Evolutionary conservation across 1,284 basidiomycete species (phyloP).

Genomic region (Phellopilus nigrolimitatus): DNA sequence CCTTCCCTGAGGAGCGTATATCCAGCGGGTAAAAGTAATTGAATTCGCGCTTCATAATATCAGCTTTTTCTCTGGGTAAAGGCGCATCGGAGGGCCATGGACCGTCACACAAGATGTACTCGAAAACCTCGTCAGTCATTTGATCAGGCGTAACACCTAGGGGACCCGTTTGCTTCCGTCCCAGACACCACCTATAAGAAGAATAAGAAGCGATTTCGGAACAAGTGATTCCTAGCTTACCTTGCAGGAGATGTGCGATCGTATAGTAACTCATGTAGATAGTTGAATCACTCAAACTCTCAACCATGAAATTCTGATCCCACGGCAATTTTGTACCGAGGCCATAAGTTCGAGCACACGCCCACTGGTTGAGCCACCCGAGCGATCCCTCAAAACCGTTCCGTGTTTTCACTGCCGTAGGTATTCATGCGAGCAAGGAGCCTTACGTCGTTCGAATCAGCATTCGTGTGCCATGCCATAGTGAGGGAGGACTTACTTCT

Average conservation of each 20-base stretch:
- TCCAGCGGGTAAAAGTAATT: conserved; percentile 99
- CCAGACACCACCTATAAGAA: conserved; percentile 53
- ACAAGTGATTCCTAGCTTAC: conserved; percentile 36
- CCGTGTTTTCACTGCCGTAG: conserved; percentile 84
- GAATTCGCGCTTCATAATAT: conserved; percentile 87
- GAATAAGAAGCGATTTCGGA: conserved; percentile 20
- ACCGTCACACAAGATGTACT: conserved; percentile 83
- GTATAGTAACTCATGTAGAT: conserved; percentile 99
- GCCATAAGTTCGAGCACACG: conserved; percentile 95
- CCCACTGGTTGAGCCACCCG: conserved; percentile 98
- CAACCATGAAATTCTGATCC: conserved; percentile 96
- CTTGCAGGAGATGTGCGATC: conserved; percentile 84
- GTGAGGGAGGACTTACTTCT: conserved; percentile 53
- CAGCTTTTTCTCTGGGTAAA: conserved; percentile 73
- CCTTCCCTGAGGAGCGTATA: conserved; percentile 98
- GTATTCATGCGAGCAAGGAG: conserved; percentile 86
- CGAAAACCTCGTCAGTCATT: conserved; percentile 98
- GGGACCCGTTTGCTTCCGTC: conserved; percentile 80
- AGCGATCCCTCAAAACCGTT: conserved; percentile 91
- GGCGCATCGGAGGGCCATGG: conserved; percentile 67
- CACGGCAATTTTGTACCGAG: conserved; percentile 95
- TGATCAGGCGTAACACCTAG: conserved; percentile 86
- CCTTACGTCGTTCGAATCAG: conserved; percentile 34
- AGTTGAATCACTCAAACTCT: conserved; percentile 95
- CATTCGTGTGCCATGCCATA: conserved; percentile 14